phyloP scores from a whole-genome alignment of 306 rosid species.

The Pueraria montana region DNA sequence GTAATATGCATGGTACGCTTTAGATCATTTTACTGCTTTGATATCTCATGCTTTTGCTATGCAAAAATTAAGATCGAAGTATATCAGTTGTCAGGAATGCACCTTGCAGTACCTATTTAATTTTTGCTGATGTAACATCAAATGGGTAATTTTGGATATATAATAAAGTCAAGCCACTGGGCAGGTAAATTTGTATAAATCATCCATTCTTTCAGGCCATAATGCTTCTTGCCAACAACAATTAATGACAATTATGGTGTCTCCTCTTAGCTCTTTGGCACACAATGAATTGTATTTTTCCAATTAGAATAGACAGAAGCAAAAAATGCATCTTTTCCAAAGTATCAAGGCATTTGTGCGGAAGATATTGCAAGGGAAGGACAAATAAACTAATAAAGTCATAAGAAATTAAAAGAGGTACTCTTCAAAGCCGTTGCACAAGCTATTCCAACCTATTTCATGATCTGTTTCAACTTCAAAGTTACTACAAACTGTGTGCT shows the following conservation, averaged over 20 bases:
- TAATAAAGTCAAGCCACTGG: too few relatives aligned
- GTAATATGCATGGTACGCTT: neutral
- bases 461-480: neutral
- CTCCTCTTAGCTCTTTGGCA: too few relatives aligned
- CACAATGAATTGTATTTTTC: too few relatives aligned
- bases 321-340: neutral
- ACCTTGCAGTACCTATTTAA: too few relatives aligned
- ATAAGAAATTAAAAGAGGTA: too few relatives aligned
- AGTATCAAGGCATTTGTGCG: too few relatives aligned
- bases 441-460: neutral
- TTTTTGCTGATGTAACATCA: too few relatives aligned
- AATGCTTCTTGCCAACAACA: slow-evolving; percentile 3
- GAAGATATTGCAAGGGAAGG: neutral
- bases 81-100: too few relatives aligned
- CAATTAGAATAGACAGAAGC: neutral
- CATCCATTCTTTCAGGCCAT: neutral
- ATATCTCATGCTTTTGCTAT: neutral
- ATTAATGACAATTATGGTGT: neutral
- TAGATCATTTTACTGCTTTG: neutral
- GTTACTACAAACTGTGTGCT: neutral
- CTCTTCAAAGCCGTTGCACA: neutral
- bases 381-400: too few relatives aligned
- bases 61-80: too few relatives aligned
- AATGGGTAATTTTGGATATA: too few relatives aligned
- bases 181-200: too few relatives aligned